Conservation (phyloP, 2,329 filamentous ascomycete species). For the Colletotrichum costaricense region DNA sequence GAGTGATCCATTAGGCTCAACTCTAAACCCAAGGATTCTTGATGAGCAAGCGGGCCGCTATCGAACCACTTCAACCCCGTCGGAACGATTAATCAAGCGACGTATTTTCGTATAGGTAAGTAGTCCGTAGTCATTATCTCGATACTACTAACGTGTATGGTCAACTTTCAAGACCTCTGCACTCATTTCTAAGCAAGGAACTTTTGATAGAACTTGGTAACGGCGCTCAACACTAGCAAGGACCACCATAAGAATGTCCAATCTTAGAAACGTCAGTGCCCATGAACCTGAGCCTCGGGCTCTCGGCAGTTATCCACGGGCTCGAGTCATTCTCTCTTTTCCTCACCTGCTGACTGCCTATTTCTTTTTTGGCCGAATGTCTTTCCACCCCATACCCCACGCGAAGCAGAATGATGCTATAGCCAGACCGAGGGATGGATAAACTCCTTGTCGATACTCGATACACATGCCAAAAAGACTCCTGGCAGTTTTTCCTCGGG, state of each 20-base stretch:
- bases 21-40: neutral
- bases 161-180: no score
- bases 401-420: constrained; percentile 47
- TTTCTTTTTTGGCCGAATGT: constrained; percentile 52
- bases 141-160: neutral
- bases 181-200: neutral
- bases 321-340: constrained; percentile 24
- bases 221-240: neutral
- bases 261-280: neutral
- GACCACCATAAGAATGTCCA: no score
- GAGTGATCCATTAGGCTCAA: neutral
- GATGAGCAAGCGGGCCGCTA: neutral
- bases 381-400: constrained; percentile 59
- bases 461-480: constrained; percentile 54
- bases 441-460: constrained; percentile 45
- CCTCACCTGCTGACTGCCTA: neutral
- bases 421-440: constrained; percentile 44
- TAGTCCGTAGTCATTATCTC: neutral
- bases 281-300: neutral
- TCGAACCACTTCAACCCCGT: neutral
- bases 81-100: neutral
- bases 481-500: constrained; percentile 42
- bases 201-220: neutral
- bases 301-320: neutral
- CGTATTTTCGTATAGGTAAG: neutral